These are phyloP conservation scores for Lophiotrema nucula DNA, from an alignment of 495 filamentous ascomycete species.

Conservation along the genomic window DNA sequence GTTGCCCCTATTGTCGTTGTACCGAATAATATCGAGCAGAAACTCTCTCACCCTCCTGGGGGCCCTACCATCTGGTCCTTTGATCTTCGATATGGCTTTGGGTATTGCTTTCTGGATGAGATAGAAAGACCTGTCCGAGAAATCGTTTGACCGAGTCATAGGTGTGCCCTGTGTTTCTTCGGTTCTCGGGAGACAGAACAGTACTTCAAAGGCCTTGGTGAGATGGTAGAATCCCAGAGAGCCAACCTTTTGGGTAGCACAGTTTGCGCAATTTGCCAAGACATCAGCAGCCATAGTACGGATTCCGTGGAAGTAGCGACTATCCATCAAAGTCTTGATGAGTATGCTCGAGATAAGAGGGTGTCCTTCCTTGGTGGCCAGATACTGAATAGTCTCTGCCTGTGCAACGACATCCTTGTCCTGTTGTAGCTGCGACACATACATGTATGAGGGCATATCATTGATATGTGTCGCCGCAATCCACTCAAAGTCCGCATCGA, in stretches of 20 bases:
- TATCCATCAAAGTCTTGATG: slow-evolving; percentile 83
- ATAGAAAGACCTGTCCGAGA: slow-evolving; percentile 78
- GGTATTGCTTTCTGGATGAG: slow-evolving; percentile 78
- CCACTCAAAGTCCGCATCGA: slow-evolving; percentile 99
- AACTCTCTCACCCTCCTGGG: slow-evolving; percentile 73
- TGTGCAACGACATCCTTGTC: slow-evolving; percentile 96
- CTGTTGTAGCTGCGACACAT: slow-evolving; percentile 92
- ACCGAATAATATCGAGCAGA: slow-evolving; percentile 80
- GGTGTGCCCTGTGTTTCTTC: too few relatives aligned
- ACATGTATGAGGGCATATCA: slow-evolving; percentile 89
- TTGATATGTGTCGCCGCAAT: slow-evolving; percentile 74
- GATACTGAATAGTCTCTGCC: slow-evolving; percentile 71
- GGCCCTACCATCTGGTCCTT: slow-evolving; percentile 72
- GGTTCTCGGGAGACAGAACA: slow-evolving; percentile 83
- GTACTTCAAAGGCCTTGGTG: slow-evolving; percentile 75
- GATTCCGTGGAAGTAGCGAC: slow-evolving; percentile 89
- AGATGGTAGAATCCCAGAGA: slow-evolving; percentile 85
- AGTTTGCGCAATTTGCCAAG: slow-evolving; percentile 69
- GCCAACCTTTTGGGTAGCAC: slow-evolving; percentile 50
- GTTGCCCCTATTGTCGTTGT: slow-evolving; percentile 92
- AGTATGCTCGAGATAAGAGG: slow-evolving; percentile 81
- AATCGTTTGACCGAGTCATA: slow-evolving; percentile 85
- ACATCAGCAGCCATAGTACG: slow-evolving; percentile 75
- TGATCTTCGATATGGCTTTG: slow-evolving; percentile 71
- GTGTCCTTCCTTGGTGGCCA: slow-evolving; percentile 59